Evolutionary conservation across 2,329 filamentous ascomycete species (phyloP).

Genomic region (Trichoderma simmonsii): DNA sequence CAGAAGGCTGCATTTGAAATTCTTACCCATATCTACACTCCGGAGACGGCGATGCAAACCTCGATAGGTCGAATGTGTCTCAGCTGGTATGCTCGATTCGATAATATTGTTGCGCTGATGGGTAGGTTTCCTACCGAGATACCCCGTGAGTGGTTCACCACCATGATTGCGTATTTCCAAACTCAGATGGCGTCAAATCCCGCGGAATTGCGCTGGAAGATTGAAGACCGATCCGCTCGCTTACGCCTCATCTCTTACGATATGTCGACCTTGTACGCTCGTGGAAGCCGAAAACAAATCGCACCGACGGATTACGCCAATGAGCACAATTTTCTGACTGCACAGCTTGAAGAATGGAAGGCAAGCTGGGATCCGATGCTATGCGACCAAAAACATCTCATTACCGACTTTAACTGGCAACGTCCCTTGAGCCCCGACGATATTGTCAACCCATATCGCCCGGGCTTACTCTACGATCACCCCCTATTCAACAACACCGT

Average conservation of each 20-base stretch:
- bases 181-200: conserved; percentile 59
- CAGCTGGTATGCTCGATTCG: conserved; percentile 88
- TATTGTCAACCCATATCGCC: conserved; percentile 70
- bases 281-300: conserved; percentile 62
- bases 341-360: conserved; percentile 49
- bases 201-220: conserved; percentile 59
- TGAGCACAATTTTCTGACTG: conserved; percentile 56
- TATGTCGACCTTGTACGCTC: conserved; percentile 73
- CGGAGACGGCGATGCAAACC: conserved; percentile 69
- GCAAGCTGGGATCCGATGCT: conserved; percentile 59
- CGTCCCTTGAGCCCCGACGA: conserved; percentile 56
- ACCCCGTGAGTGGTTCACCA: conserved; percentile 73
- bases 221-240: conserved; percentile 63
- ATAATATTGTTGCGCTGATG: conserved; percentile 79
- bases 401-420: conserved; percentile 60
- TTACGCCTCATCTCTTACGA: conserved; percentile 74
- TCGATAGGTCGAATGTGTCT: conserved; percentile 70
- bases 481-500: conserved; percentile 73
- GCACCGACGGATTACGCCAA: conserved; percentile 59
- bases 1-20: conserved; percentile 86
- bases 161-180: conserved; percentile 60
- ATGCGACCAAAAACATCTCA: conserved; percentile 57
- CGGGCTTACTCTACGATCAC: conserved; percentile 66
- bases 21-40: conserved; percentile 72
- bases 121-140: conserved; percentile 73